Evolutionary conservation across 192 early-diverging fungal genomes (phyloP).

Genomic region (Entomortierella chlamydospora): DNA sequence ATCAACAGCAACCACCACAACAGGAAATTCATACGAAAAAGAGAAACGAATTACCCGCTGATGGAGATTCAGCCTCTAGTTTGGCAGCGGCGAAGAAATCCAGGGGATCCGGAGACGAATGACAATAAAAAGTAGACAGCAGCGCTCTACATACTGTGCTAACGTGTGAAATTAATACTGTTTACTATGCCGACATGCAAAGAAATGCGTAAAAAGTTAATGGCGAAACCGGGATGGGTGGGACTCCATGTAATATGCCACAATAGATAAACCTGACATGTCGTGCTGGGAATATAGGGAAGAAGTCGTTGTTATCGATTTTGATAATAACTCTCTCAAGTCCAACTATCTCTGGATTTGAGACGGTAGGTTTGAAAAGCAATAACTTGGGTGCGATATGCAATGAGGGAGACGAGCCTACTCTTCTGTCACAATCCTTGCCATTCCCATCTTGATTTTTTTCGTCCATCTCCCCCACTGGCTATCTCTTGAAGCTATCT

Average conservation of each 20-base stretch:
- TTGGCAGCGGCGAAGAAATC: slow-evolving; percentile 28
- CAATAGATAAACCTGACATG: slow-evolving; percentile 30
- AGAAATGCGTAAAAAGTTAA: too few relatives aligned
- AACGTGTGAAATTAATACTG: too few relatives aligned
- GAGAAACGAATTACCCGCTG: slow-evolving; percentile 19
- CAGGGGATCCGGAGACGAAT: slow-evolving; percentile 21
- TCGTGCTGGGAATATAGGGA: slow-evolving; percentile 20
- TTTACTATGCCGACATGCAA: too few relatives aligned
- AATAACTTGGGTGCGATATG: slow-evolving; percentile 12
- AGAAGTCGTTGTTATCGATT: slow-evolving; percentile 23
- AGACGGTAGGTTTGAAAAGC: neutral
- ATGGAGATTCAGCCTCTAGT: slow-evolving; percentile 2
- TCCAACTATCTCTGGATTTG: slow-evolving; percentile 2
- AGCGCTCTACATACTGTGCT: neutral
- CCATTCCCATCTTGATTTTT: too few relatives aligned
- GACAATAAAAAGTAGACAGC: neutral
- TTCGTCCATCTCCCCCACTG: too few relatives aligned
- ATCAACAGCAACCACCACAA: slow-evolving; percentile 3
- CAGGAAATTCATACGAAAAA: slow-evolving; percentile 20
- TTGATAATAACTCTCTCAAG: slow-evolving; percentile 14
- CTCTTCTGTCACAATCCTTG: too few relatives aligned
- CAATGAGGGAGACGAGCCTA: too few relatives aligned
- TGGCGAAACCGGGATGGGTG: too few relatives aligned
- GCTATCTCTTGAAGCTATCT: too few relatives aligned
- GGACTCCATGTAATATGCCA: too few relatives aligned